Evolutionary conservation across 345 rosid species (phyloP), one percentile per base, ranked within the genome.

Genomic region (Boechera retrofracta): DNA sequence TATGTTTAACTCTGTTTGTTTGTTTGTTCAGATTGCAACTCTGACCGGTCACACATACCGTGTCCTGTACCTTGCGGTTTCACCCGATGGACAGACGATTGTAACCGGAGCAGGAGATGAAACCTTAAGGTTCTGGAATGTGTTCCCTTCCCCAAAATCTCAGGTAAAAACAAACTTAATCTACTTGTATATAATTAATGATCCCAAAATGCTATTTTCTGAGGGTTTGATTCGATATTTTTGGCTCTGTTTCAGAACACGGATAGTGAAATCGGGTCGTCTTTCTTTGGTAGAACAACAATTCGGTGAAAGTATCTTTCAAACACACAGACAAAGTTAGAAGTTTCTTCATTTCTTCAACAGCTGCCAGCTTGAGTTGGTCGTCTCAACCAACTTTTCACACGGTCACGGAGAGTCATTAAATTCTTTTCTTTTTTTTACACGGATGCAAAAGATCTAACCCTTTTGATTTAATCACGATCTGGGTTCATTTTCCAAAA

Each of bases 61-160:
- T 44, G 99, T 95, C 58, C 93, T 95, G 59, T 95, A 92, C 85
- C 98, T 94, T 77, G 98, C 98, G 36, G 88, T 94, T 67, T 94
- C 98, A 63, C 98, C 98, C 0, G 99, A 95, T 71, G 99, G 99
- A 79, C 97, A 95, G 96, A 95, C 96, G 4, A 95, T 95, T 32
- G 99, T 93, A 70, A 95, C 99, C 0, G 99, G 99, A 82, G 98
- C 99, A 53, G 99, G 99, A 67, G 98, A 95, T 77, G 99, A 95
- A 79, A 95, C 99, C 5, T 86, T 92, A 56, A 82, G 98, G 82
- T 95, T 95, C 83, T 95, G 99, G 99, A 92, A 89, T 24, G 98
- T 95, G 54, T 95, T 95, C 77, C 99, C 98, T 28, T 91, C 96
- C 74, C 97, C 93, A 0, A 95, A 92, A 82, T 92, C 94, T 65